phyloP scores from a whole-genome alignment of 2,329 filamentous ascomycete genomes.

The Alternaria tenuissima region DNA sequence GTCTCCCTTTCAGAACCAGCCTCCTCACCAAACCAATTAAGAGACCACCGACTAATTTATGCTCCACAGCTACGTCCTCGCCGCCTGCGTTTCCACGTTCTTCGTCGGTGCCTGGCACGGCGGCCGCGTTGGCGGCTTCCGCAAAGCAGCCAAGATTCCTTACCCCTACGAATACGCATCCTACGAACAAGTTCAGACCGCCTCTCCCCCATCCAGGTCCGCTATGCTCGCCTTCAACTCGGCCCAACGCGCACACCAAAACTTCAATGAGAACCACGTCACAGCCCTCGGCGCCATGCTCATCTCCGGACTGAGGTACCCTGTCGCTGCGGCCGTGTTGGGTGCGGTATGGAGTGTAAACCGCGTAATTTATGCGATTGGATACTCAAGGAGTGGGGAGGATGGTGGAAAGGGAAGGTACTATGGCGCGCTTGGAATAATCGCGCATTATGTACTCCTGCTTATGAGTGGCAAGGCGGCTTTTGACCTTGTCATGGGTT shows the following conservation, averaged over 20 bases:
- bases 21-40: neutral
- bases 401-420: constrained; percentile 56
- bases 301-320: constrained; percentile 64
- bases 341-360: constrained; percentile 61
- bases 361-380: constrained; percentile 58
- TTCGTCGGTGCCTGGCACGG: constrained; percentile 63
- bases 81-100: constrained; percentile 63
- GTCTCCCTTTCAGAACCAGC: neutral
- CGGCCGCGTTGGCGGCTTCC: constrained; percentile 54
- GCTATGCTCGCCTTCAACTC: constrained; percentile 57
- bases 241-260: constrained; percentile 58
- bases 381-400: constrained; percentile 53
- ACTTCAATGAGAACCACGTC: constrained; percentile 67
- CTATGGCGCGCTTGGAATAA: constrained; percentile 45
- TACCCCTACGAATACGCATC: constrained; percentile 69
- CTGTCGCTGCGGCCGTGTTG: constrained; percentile 56
- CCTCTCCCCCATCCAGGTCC: constrained; percentile 52
- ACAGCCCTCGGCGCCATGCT: constrained; percentile 61
- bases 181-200: constrained; percentile 59
- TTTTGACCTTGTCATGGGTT: constrained; percentile 33
- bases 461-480: constrained; percentile 37
- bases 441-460: constrained; percentile 43
- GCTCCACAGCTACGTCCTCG: constrained; percentile 62
- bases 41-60: constrained; percentile 15
- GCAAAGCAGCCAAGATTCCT: constrained; percentile 61